phyloP scores from a whole-genome alignment of 2,329 filamentous ascomycete species.

The Salinomyces thailandicus region DNA sequence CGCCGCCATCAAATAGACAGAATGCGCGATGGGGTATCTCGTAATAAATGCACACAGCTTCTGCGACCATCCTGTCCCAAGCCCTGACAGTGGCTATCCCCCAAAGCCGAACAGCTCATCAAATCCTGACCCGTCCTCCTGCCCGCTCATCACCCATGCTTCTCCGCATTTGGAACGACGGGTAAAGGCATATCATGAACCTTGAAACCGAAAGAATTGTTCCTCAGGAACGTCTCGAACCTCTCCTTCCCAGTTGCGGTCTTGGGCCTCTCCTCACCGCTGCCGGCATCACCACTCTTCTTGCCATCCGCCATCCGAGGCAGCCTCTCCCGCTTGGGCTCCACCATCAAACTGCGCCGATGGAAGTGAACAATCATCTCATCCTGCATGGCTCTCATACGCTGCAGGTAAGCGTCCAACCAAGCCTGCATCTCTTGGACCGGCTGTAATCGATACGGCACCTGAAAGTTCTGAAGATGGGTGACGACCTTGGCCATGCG shows the following conservation, averaged over 20 bases:
- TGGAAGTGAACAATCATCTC: slow-evolving; percentile 60
- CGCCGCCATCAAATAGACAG: slow-evolving; percentile 1
- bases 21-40: slow-evolving; percentile 13
- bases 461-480: slow-evolving; percentile 91
- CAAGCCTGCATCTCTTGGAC: slow-evolving; percentile 86
- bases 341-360: slow-evolving; percentile 71
- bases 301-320: background rate
- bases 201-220: slow-evolving; percentile 10
- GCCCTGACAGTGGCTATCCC: no score
- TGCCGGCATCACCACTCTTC: slow-evolving; percentile 1
- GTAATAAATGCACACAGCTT: slow-evolving; percentile 8
- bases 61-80: background rate
- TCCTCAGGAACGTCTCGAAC: slow-evolving; percentile 12
- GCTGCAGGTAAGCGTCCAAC: slow-evolving; percentile 71
- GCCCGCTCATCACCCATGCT: background rate
- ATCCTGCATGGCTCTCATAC: slow-evolving; percentile 57
- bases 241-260: slow-evolving; percentile 9
- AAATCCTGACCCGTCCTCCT: background rate
- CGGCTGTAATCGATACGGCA: slow-evolving; percentile 74
- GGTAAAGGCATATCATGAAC: background rate
- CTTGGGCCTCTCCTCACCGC: slow-evolving; percentile 12
- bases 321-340: slow-evolving; percentile 42
- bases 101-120: no score
- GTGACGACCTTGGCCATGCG: slow-evolving; percentile 92
- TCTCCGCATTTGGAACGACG: background rate